A percentile compares a stretch with the other conserved stretches of the same genome.
phyloP scores from a whole-genome alignment of 225 moss, liverwort and hornwort species.

The Asterella californica region DNA sequence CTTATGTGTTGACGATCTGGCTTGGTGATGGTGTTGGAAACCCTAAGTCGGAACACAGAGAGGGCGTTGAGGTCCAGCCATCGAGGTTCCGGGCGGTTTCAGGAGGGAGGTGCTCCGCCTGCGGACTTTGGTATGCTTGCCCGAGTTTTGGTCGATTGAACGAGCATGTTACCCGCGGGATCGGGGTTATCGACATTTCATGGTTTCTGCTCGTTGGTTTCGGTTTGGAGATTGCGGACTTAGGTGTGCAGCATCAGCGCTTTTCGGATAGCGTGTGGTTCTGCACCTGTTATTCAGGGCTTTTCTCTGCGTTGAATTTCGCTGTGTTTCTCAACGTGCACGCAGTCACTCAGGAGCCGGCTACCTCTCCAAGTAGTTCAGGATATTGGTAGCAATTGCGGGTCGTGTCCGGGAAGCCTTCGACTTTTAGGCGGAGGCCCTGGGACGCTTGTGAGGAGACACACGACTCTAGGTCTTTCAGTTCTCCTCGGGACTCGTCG shows the following conservation, averaged over 20 bases:
- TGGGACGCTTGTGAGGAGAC: slow-evolving; percentile 10
- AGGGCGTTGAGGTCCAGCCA: background rate
- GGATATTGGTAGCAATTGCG: background rate
- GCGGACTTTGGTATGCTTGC: background rate
- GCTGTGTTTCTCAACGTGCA: background rate
- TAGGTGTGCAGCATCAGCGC: background rate
- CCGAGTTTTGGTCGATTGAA: background rate
- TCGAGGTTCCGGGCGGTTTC: slow-evolving; percentile 4
- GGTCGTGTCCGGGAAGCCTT: background rate
- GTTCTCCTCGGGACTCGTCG: background rate
- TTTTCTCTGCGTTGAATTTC: background rate
- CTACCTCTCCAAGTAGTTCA: background rate
- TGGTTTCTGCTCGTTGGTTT: background rate
- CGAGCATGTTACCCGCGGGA: background rate
- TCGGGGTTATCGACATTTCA: background rate
- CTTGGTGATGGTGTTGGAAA: background rate
- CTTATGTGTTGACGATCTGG: background rate
- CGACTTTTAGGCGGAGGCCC: background rate
- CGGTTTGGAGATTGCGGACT: background rate
- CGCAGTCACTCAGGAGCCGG: background rate
- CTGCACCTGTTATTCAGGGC: background rate
- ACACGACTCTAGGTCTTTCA: background rate
- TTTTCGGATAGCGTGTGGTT: too few relatives aligned
- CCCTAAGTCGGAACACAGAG: background rate
- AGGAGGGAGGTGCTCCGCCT: background rate